phyloP scores from a whole-genome alignment of 1,284 basidiomycete species.

The Moniliophthora roreri region DNA sequence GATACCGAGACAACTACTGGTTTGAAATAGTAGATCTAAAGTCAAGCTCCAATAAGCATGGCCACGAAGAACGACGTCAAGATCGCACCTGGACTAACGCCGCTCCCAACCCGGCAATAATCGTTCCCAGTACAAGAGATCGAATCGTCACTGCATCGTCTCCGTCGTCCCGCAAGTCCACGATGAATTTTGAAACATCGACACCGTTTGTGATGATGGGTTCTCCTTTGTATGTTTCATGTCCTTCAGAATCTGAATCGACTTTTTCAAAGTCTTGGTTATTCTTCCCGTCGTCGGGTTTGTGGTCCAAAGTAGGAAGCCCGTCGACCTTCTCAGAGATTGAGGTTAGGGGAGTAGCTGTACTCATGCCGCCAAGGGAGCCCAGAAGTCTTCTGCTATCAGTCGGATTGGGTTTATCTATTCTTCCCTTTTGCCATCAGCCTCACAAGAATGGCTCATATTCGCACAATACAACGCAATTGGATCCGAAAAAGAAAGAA shows the following conservation, averaged over 20 bases:
- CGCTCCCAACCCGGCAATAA: constrained; percentile 55
- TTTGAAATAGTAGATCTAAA: constrained; percentile 64
- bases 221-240: constrained; percentile 26
- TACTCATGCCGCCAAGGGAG: too few relatives aligned
- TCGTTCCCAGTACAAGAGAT: constrained; percentile 54
- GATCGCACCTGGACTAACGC: constrained; percentile 45
- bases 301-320: too few relatives aligned
- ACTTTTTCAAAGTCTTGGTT: neutral
- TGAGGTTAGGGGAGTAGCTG: too few relatives aligned
- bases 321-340: too few relatives aligned
- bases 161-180: constrained; percentile 63
- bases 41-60: neutral
- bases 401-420: too few relatives aligned
- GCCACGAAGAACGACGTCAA: constrained; percentile 5
- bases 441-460: too few relatives aligned
- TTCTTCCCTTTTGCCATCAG: too few relatives aligned
- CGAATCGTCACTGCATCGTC: constrained; percentile 60
- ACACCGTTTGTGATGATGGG: constrained; percentile 51
- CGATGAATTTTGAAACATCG: constrained; percentile 60
- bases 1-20: constrained; percentile 53
- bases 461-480: too few relatives aligned
- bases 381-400: too few relatives aligned
- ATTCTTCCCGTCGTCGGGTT: neutral
- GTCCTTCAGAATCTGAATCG: neutral
- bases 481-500: too few relatives aligned